A percentile compares a stretch with the other conserved stretches of the same genome.
Evolutionary conservation across 768 basidiomycete genomes (phyloP).

Genomic region (Termitomyces sp.): DNA sequence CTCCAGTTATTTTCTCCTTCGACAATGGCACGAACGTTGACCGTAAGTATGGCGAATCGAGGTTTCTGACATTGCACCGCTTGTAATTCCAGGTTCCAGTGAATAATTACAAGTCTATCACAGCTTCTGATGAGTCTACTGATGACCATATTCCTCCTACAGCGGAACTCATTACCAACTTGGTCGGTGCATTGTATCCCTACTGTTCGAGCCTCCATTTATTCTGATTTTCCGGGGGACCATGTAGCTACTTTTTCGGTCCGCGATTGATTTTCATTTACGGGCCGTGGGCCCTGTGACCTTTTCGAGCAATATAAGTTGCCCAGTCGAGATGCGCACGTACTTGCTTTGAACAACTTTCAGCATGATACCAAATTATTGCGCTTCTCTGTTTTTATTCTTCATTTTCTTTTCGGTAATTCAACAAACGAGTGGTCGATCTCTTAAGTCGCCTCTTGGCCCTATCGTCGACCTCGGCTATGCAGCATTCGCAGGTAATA

Average conservation of each 20-base stretch:
- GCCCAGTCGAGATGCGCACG: too few species aligned
- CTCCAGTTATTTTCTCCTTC: background rate
- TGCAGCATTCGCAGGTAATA: conserved; percentile 37
- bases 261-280: background rate
- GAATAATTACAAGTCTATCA: too few species aligned
- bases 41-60: background rate
- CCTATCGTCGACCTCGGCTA: conserved; percentile 41
- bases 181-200: background rate
- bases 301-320: background rate
- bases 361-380: background rate
- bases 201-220: too few species aligned
- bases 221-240: background rate
- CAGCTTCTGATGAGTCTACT: background rate
- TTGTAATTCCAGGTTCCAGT: background rate
- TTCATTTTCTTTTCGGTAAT: background rate
- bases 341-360: background rate
- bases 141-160: background rate
- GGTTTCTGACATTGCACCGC: background rate
- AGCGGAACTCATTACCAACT: background rate
- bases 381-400: background rate
- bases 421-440: background rate
- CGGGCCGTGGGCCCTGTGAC: background rate
- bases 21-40: too few species aligned
- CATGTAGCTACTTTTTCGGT: background rate
- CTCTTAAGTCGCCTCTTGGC: conserved; percentile 17